Conservation (phyloP, 257 asterid genomes). For the Petrea volubilis region DNA sequence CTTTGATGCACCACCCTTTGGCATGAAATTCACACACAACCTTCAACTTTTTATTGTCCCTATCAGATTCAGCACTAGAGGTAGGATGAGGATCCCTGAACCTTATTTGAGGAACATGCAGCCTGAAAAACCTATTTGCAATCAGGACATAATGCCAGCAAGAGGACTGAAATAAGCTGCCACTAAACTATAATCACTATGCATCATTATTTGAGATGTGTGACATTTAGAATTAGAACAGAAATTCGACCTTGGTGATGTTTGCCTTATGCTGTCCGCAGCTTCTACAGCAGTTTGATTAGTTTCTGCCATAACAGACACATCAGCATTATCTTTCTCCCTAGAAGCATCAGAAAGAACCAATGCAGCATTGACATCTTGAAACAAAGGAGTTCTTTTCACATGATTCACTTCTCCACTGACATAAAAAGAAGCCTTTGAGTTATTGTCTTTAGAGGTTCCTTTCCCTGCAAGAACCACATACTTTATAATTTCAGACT, state of each 20-base stretch:
- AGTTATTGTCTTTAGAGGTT: conserved; percentile 29
- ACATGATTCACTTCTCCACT: conserved; percentile 33
- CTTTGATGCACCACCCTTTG: conserved; percentile 95
- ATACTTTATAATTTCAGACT: conserved; percentile 22
- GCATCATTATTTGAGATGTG: conserved; percentile 18
- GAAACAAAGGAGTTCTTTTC: conserved; percentile 29
- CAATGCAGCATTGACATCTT: conserved; percentile 34
- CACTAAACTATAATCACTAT: conserved; percentile 22
- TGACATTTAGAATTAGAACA: conserved; percentile 18
- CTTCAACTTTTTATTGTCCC: conserved; percentile 56
- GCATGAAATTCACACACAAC: conserved; percentile 70
- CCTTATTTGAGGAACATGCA: conserved; percentile 44
- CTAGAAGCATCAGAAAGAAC: conserved; percentile 29
- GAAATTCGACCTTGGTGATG: conserved; percentile 53
- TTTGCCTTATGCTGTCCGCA: conserved; percentile 31
- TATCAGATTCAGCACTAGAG: conserved; percentile 41
- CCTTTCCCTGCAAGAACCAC: conserved; percentile 69
- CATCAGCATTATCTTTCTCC: conserved; percentile 33
- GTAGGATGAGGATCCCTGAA: conserved; percentile 47
- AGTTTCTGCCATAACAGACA: conserved; percentile 26
- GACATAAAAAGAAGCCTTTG: conserved; percentile 35
- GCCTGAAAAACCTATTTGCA: conserved; percentile 61
- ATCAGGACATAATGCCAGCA: conserved; percentile 33
- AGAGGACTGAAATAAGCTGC: conserved; percentile 24
- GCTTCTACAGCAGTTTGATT: conserved; percentile 34